Evolutionary conservation across 257 asterid genomes (phyloP).

Genomic region (Jaltomata sinuosa): DNA sequence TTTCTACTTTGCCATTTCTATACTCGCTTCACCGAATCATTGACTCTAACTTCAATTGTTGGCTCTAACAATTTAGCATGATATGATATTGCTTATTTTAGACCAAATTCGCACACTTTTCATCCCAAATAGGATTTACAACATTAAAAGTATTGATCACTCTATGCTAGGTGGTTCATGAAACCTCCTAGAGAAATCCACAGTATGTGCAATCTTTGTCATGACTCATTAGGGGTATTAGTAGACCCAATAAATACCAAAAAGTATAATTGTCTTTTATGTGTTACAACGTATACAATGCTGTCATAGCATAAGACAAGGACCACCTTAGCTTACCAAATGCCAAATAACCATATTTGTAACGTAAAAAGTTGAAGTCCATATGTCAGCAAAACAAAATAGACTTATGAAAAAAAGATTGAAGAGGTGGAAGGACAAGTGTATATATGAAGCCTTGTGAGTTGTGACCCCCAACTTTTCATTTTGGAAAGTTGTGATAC

Average conservation of each 20-base stretch:
- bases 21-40: too few species aligned
- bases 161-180: slow-evolving; percentile 1
- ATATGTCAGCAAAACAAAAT: neutral
- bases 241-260: neutral
- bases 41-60: too few species aligned
- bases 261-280: neutral
- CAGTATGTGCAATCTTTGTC: neutral
- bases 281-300: neutral
- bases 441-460: neutral
- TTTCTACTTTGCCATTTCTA: too few species aligned
- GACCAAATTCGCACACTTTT: neutral
- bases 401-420: neutral
- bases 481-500: neutral
- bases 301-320: neutral
- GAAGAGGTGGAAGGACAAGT: neutral
- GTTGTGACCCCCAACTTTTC: too few species aligned
- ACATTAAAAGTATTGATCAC: neutral
- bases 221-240: neutral
- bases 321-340: neutral
- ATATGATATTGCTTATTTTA: neutral
- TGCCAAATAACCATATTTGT: neutral
- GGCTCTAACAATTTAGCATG: too few species aligned
- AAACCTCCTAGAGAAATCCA: neutral
- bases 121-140: neutral
- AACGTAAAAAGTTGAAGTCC: neutral